phyloP scores from a whole-genome alignment of 768 basidiomycete species.

The Leccinum obscurum region DNA sequence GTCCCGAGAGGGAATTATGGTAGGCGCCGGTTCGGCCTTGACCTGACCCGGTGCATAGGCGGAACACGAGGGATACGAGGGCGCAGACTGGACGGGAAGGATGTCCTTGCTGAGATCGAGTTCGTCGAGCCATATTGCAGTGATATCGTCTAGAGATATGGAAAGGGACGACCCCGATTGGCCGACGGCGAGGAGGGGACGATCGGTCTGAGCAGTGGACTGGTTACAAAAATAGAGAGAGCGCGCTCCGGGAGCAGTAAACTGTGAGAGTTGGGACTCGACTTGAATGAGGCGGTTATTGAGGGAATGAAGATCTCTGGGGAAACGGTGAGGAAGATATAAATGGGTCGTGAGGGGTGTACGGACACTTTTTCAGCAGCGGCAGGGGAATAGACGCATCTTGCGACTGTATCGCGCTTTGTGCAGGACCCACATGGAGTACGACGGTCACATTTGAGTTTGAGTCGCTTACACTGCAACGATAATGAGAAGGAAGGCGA shows the following conservation, averaged over 20 bases:
- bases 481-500: not conserved
- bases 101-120: slow-evolving; percentile 40
- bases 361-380: slow-evolving; percentile 84
- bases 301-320: slow-evolving; percentile 76
- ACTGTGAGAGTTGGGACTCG: slow-evolving; percentile 57
- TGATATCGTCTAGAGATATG: slow-evolving; percentile 56
- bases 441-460: slow-evolving; percentile 81
- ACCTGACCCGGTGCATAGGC: slow-evolving; percentile 22
- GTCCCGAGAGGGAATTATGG: slow-evolving; percentile 27
- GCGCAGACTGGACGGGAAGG: slow-evolving; percentile 20
- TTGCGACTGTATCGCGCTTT: slow-evolving; percentile 71
- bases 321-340: not conserved
- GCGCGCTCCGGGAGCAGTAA: slow-evolving; percentile 36
- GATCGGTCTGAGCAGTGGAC: slow-evolving; percentile 13
- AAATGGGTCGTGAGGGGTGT: not conserved
- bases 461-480: slow-evolving; percentile 81
- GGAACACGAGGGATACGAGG: slow-evolving; percentile 16
- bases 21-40: slow-evolving; percentile 37
- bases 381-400: slow-evolving; percentile 78
- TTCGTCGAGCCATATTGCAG: slow-evolving; percentile 60
- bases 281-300: slow-evolving; percentile 77
- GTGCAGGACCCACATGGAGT: slow-evolving; percentile 76
- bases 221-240: slow-evolving; percentile 22
- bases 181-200: slow-evolving; percentile 40
- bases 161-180: slow-evolving; percentile 48